Evolutionary conservation across 1,139 yeast genomes (phyloP).

Genomic region (Blastobotrys indianensis): DNA sequence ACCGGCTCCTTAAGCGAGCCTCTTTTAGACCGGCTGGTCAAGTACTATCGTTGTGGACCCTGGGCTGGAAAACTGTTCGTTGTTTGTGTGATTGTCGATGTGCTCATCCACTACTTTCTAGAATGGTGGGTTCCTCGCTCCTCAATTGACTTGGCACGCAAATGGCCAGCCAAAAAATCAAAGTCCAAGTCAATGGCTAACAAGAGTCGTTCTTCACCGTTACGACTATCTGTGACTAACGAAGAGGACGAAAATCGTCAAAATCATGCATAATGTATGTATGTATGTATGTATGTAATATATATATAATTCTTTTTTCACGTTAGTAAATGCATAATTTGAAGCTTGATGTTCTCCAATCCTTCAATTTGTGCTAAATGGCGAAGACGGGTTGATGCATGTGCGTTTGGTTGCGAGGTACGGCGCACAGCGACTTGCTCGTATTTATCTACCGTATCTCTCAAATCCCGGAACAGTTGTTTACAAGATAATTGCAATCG

Average conservation of each 20-base stretch:
- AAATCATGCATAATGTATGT: not conserved
- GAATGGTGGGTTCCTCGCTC: conserved; percentile 67
- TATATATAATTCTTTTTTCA: not conserved
- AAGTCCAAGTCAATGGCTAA: not conserved
- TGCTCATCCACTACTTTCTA: conserved; percentile 53
- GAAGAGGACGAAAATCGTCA: too few species aligned
- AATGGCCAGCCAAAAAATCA: conserved; percentile 55
- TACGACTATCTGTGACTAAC: too few species aligned
- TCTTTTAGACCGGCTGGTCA: conserved; percentile 47
- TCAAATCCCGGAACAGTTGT: conserved; percentile 4
- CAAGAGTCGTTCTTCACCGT: not conserved
- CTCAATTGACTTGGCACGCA: conserved; percentile 62
- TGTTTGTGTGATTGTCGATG: conserved; percentile 72
- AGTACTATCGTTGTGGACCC: conserved; percentile 68
- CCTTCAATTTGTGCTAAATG: conserved; percentile 8
- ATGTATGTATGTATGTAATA: not conserved
- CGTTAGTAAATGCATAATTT: conserved; percentile 7
- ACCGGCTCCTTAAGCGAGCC: conserved; percentile 43
- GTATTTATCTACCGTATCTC: conserved; percentile 4
- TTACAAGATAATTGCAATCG: conserved; percentile 1
- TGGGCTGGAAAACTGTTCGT: conserved; percentile 84
- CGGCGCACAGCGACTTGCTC: conserved; percentile 1
- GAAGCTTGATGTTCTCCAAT: conserved; percentile 5
- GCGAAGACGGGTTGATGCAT: not conserved
- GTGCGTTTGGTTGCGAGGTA: not conserved